phyloP scores from a whole-genome alignment of 1,284 basidiomycete species.

The Cutaneotrichosporon curvatum region DNA sequence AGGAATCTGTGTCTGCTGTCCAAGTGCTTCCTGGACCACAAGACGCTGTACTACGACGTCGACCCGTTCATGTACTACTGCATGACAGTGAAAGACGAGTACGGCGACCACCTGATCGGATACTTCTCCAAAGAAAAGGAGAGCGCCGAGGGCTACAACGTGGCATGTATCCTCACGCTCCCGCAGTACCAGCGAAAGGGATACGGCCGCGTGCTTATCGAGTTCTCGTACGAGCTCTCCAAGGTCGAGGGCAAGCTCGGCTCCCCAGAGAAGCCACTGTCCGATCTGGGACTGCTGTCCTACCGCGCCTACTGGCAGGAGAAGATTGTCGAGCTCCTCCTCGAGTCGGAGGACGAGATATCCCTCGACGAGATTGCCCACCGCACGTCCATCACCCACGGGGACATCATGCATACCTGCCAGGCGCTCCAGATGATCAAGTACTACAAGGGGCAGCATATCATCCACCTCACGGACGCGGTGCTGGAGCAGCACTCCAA shows the following conservation, averaged over 20 bases:
- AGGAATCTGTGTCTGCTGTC: conserved; percentile 93
- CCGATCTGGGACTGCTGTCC: conserved; percentile 83
- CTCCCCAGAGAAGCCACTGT: conserved; percentile 94
- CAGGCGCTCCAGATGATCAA: conserved; percentile 92
- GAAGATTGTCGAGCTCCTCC: conserved; percentile 84
- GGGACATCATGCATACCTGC: conserved; percentile 98
- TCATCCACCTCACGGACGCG: conserved; percentile 84
- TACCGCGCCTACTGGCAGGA: conserved; percentile 98
- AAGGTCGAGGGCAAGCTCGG: conserved; percentile 95
- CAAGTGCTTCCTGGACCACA: conserved; percentile 99
- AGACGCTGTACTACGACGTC: conserved; percentile 98
- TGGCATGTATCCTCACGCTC: conserved; percentile 95
- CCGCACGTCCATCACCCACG: conserved; percentile 91
- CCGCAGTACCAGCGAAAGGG: conserved; percentile 96
- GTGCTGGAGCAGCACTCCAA: conserved; percentile 88
- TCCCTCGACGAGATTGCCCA: conserved; percentile 97
- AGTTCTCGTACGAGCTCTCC: conserved; percentile 96
- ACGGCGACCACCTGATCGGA: conserved; percentile 89
- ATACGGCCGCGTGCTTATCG: conserved; percentile 91
- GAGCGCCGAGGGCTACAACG: conserved; percentile 94
- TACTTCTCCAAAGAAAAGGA: conserved; percentile 99
- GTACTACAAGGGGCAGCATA: conserved; percentile 90
- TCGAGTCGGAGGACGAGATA: conserved; percentile 63
- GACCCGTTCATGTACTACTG: conserved; percentile 99
- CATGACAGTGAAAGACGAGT: conserved; percentile 86